Conservation (phyloP, 768 basidiomycete genomes). For the Leccinum arenicola region DNA sequence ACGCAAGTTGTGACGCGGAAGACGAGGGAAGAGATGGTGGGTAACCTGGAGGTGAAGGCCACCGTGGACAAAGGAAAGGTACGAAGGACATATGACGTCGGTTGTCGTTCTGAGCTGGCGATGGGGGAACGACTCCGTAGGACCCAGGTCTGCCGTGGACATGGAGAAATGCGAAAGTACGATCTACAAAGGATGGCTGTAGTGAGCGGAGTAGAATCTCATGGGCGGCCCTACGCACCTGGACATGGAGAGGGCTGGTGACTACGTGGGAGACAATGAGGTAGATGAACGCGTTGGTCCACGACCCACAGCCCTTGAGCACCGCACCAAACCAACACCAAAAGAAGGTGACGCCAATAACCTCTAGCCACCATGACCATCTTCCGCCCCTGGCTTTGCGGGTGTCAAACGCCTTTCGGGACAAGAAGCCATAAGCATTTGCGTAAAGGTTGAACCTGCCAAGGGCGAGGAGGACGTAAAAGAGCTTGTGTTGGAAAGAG, state of each 20-base stretch:
- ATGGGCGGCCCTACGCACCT: constrained; percentile 50
- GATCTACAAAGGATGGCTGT: constrained; percentile 48
- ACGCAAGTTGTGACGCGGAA: constrained; percentile 90
- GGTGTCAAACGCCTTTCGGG: constrained; percentile 61
- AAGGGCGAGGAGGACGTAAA: constrained; percentile 87
- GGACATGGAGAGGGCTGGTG: constrained; percentile 91
- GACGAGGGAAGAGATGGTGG: constrained; percentile 93
- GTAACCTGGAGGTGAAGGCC: constrained; percentile 98
- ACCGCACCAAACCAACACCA: constrained; percentile 84
- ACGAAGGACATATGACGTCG: constrained; percentile 85
- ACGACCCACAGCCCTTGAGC: constrained; percentile 67
- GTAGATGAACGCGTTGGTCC: constrained; percentile 68
- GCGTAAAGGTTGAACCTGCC: constrained; percentile 95
- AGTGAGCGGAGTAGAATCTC: constrained; percentile 3
- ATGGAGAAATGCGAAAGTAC: constrained; percentile 97
- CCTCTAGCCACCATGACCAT: constrained; percentile 79
- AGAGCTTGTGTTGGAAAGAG: constrained; percentile 83
- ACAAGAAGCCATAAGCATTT: constrained; percentile 77
- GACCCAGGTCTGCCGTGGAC: constrained; percentile 89
- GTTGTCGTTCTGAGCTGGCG: constrained; percentile 97
- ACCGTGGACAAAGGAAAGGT: constrained; percentile 88
- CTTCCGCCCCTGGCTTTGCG: constrained; percentile 63
- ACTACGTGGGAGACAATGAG: constrained; percentile 81
- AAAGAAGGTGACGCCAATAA: constrained; percentile 75
- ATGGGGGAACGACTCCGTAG: constrained; percentile 86